Conservation (phyloP, 345 rosid genomes). For the Camelina laxa region DNA sequence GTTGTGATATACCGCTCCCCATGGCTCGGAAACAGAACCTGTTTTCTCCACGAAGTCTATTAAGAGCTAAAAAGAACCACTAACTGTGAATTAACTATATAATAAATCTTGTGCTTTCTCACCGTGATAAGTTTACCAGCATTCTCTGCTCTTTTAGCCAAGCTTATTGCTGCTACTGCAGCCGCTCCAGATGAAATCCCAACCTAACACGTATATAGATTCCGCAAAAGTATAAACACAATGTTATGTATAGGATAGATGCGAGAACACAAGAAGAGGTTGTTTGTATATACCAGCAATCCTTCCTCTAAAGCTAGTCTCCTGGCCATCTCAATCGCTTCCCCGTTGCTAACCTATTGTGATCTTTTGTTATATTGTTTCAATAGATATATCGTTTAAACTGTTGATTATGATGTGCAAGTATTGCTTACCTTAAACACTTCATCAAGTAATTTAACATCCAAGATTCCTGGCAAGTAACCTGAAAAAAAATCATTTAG, state of each 20-base stretch:
- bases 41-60: background rate
- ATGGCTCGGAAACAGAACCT: slow-evolving; percentile 92
- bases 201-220: slow-evolving; percentile 52
- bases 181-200: slow-evolving; percentile 99
- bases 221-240: background rate
- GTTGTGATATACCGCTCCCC: slow-evolving; percentile 84
- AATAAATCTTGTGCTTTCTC: slow-evolving; percentile 32
- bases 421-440: slow-evolving; percentile 77
- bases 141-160: slow-evolving; percentile 86
- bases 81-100: background rate
- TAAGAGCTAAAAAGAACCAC: slow-evolving; percentile 11
- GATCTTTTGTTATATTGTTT: background rate
- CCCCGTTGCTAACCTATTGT: slow-evolving; percentile 71
- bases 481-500: slow-evolving; percentile 55
- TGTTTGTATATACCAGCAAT: slow-evolving; percentile 62
- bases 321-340: slow-evolving; percentile 92
- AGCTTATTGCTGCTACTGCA: slow-evolving; percentile 83
- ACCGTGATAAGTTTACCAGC: slow-evolving; percentile 88
- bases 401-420: background rate
- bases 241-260: background rate
- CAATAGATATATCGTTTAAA: background rate
- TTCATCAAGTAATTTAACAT: slow-evolving; percentile 86
- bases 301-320: slow-evolving; percentile 92
- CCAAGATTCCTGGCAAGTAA: slow-evolving; percentile 74
- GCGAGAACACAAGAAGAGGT: background rate